These are phyloP conservation scores for Paramarasmius palmivorus DNA, from an alignment of 1,284 basidiomycete species.

Conservation along the genomic window DNA sequence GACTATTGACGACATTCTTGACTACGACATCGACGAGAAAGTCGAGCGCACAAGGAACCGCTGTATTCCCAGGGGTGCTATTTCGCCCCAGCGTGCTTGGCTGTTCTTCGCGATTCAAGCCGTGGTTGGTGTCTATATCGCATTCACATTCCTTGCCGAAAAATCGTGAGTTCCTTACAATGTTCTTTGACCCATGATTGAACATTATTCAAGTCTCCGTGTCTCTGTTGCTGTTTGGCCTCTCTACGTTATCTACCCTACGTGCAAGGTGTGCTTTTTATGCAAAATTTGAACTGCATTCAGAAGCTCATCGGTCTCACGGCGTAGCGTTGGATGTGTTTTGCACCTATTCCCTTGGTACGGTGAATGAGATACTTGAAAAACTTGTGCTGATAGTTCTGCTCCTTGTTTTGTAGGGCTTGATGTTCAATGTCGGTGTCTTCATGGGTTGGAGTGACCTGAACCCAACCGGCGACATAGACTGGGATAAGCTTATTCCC, in stretches of 20 bases:
- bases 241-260: conserved; percentile 32
- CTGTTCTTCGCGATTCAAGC: conserved; percentile 28
- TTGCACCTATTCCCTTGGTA: conserved; percentile 31
- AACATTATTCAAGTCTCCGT: conserved; percentile 26
- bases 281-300: too few relatives aligned
- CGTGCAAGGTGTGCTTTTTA: conserved; percentile 26
- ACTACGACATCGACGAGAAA: conserved; percentile 28
- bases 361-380: too few relatives aligned
- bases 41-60: conserved; percentile 31
- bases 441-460: conserved; percentile 34
- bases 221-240: conserved; percentile 28
- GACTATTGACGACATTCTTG: conserved; percentile 34
- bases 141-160: conserved; percentile 20
- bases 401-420: conserved; percentile 24
- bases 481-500: conserved; percentile 25
- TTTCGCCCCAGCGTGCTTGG: conserved; percentile 28
- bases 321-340: conserved; percentile 30
- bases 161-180: conserved; percentile 4
- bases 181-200: not conserved
- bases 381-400: too few relatives aligned
- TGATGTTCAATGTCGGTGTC: conserved; percentile 33
- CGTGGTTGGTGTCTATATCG: conserved; percentile 24
- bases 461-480: conserved; percentile 21
- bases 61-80: conserved; percentile 29
- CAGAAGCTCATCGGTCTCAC: not conserved